Base-by-base conservation (phyloP, 202 grass and related monocot species). In the Panicum virgatum region DNA sequence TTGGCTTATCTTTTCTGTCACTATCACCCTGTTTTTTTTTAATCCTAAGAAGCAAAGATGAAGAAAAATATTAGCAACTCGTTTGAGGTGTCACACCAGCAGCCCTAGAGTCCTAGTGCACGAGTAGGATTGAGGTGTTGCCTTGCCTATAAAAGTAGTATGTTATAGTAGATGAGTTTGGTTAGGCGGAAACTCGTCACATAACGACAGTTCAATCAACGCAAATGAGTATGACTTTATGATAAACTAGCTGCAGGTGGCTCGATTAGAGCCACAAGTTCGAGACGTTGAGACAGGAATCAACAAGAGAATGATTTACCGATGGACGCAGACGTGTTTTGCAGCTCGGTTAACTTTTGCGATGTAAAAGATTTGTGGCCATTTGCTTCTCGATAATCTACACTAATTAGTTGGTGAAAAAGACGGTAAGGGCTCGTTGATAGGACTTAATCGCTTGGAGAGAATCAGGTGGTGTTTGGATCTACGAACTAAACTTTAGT, bases 121-220 rank as follows among this genome's bases (percentile, higher is more conserved):
- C 19, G 20, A 15, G 15, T 39, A 54, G 83, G 70, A 27, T 57
- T 85, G 76, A 77, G 27, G 79, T 36, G 72, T 8, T 53, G 51
- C 18, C 27, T 8, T 53, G 51, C 18, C 27, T 2, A 9, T 54
- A 39, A 4, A 4, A 34, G 29, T 58, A 48, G n/a, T n/a, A n/a
- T n/a, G n/a, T 80, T 80, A 59, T 67, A 51, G 66, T 9, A 37
- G 14, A 83, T 3, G 80, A 74, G 75, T 77, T 82, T 82, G 32
- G 29, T 51, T 86, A 22, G 19, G 18, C 1, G 30, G 50, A 36
- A 73, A 61, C 52, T 73, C 72, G 51, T 68, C 5, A 12, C 73
- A 22, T 66, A 19, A 36, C 29, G 78, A 78, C 48, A 81, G 56
- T 16, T 34, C 34, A 43, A 56, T 27, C 29, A 60, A 73, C n/a